Conservation (phyloP, 73 alveolate species). For the Paramecium sexaurelia region DNA sequence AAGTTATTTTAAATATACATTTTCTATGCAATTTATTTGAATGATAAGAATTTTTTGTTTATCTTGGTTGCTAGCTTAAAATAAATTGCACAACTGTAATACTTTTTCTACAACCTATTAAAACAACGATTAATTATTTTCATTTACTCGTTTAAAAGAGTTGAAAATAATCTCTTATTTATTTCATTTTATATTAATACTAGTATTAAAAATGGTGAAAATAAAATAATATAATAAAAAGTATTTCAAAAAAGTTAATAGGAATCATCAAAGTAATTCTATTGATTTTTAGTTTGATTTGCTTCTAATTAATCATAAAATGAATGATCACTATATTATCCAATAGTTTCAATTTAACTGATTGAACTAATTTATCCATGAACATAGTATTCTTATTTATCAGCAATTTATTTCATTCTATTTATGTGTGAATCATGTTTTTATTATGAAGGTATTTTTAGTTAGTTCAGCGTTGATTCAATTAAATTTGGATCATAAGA, state of each 20-base stretch:
- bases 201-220: too few species aligned
- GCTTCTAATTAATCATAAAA: not conserved
- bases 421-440: not conserved
- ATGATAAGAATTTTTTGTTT: too few species aligned
- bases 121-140: too few species aligned
- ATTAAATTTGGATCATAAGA: not conserved
- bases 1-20: too few species aligned
- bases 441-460: not conserved
- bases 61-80: too few species aligned
- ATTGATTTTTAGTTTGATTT: not conserved
- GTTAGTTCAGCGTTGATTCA: not conserved
- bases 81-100: too few species aligned
- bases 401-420: conserved; percentile 47
- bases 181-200: too few species aligned
- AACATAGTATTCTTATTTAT: conserved; percentile 9
- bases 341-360: not conserved
- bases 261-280: not conserved
- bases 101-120: too few species aligned
- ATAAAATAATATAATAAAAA: not conserved
- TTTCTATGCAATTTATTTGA: too few species aligned
- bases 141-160: too few species aligned
- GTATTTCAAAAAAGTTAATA: not conserved
- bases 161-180: too few species aligned
- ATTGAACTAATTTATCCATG: not conserved
- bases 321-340: not conserved